Base-by-base conservation (phyloP, 2,329 filamentous ascomycete species). In the Daldinia sp. region DNA sequence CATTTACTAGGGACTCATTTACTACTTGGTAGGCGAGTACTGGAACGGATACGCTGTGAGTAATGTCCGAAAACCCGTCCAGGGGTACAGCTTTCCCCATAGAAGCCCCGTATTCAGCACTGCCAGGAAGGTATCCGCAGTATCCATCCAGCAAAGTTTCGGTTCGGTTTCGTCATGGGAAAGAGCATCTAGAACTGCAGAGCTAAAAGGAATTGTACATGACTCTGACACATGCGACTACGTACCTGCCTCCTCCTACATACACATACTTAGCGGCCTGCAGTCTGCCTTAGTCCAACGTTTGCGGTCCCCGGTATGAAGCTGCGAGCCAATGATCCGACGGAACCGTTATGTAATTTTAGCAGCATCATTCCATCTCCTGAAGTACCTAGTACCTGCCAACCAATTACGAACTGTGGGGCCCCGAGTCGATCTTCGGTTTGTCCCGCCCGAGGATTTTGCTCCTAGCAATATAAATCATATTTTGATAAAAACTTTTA, bases 1-100 rank as follows among this genome's bases (percentile, higher is more conserved):
- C n/a, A n/a, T n/a, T n/a, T n/a, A n/a, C n/a, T n/a, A n/a, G n/a
- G n/a, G n/a, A n/a, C n/a, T n/a, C n/a, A n/a, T n/a, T n/a, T n/a
- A n/a, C n/a, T n/a, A n/a, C n/a, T n/a, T n/a, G n/a, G 21, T 15
- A 27, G 59, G 63, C 53, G 54, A 58, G 35, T 65, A 62, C 15
- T 34, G 25, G 25, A 10, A 27, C 54, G 34, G 54, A 60, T 37
- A 41, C 52, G 58, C 29, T 48, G 35, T 35, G 41, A 62, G 64
- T 64, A 71, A 71, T 70, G 66, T 69, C 64, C 68, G 63, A 63
- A 47, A 45, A 48, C 57, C 61, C 57, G 63, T 56, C 41, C 47
- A 61, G 61, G 62, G 56, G 58, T 29, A 17, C 50, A 58, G 55
- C 55, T 66, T 63, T 57, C 59, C 59, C 63, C 58, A 62, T 62